phyloP scores from a whole-genome alignment of 768 basidiomycete species.

The Suillus brevipes region DNA sequence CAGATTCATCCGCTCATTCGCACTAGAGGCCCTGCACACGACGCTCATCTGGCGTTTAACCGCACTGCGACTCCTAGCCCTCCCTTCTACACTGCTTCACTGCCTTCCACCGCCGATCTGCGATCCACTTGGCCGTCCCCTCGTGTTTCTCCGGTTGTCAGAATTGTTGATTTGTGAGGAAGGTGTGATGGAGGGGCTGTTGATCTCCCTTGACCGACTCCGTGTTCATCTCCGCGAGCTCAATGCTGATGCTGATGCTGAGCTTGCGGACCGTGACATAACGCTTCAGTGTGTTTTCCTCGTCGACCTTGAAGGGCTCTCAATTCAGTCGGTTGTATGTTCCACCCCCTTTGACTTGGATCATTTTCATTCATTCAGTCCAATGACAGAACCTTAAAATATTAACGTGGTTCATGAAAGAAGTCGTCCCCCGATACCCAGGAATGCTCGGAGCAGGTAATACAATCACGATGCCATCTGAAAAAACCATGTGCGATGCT shows the following conservation, averaged over 20 bases:
- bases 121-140: slow-evolving; percentile 68
- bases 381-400: slow-evolving; percentile 55
- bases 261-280: slow-evolving; percentile 29
- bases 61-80: slow-evolving; percentile 34
- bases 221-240: slow-evolving; percentile 55
- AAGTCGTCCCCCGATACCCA: slow-evolving; percentile 69
- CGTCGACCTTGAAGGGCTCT: slow-evolving; percentile 60
- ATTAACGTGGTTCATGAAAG: slow-evolving; percentile 62
- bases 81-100: slow-evolving; percentile 38
- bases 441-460: slow-evolving; percentile 77
- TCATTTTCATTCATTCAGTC: slow-evolving; percentile 1
- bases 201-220: slow-evolving; percentile 56
- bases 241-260: slow-evolving; percentile 36
- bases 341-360: slow-evolving; percentile 5
- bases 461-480: slow-evolving; percentile 16
- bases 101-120: slow-evolving; percentile 54
- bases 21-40: slow-evolving; percentile 57
- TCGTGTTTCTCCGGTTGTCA: slow-evolving; percentile 53
- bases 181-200: slow-evolving; percentile 41
- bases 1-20: slow-evolving; percentile 61
- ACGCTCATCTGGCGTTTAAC: slow-evolving; percentile 56
- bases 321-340: slow-evolving; percentile 59
- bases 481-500: slow-evolving; percentile 2
- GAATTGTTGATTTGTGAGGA: slow-evolving; percentile 41
- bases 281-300: slow-evolving; percentile 67